These are phyloP conservation scores for Backusella australiensis DNA, from an alignment of 192 early-diverging fungal species.

Conservation along the genomic window DNA sequence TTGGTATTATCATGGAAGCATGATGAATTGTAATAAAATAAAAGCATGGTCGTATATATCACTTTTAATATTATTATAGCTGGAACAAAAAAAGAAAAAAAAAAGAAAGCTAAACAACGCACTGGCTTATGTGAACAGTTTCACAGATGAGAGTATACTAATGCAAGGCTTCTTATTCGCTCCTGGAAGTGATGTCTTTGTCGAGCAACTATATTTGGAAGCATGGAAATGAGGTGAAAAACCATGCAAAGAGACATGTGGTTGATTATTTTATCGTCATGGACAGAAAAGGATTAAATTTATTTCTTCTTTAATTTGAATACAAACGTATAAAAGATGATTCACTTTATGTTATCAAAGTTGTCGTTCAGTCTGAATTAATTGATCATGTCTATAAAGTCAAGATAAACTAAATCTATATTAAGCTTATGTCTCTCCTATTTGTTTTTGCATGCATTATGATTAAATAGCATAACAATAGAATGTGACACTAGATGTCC, in stretches of 20 bases:
- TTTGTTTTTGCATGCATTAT: conserved; percentile 8
- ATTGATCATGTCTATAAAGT: background rate
- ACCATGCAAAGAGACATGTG: background rate
- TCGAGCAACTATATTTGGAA: background rate
- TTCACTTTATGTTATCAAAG: background rate
- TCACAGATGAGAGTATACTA: conserved; percentile 4
- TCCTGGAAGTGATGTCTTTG: background rate
- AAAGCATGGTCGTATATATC: background rate
- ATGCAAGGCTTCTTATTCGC: background rate
- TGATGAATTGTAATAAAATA: background rate
- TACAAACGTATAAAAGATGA: background rate
- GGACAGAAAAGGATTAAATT: background rate
- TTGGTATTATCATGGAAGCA: background rate
- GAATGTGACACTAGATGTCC: background rate
- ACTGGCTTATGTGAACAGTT: background rate
- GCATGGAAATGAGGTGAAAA: background rate
- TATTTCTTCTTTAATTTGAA: background rate
- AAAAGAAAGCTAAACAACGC: background rate
- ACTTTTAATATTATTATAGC: background rate
- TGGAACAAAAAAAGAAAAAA: background rate
- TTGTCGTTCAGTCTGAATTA: background rate
- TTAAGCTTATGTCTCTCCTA: conserved; percentile 4
- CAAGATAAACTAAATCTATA: background rate
- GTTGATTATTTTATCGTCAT: background rate
- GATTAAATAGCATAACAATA: conserved; percentile 8